These are phyloP conservation scores for Dissophora globulifera DNA, from an alignment of 192 early-diverging fungal genomes.

Conservation along the genomic window DNA sequence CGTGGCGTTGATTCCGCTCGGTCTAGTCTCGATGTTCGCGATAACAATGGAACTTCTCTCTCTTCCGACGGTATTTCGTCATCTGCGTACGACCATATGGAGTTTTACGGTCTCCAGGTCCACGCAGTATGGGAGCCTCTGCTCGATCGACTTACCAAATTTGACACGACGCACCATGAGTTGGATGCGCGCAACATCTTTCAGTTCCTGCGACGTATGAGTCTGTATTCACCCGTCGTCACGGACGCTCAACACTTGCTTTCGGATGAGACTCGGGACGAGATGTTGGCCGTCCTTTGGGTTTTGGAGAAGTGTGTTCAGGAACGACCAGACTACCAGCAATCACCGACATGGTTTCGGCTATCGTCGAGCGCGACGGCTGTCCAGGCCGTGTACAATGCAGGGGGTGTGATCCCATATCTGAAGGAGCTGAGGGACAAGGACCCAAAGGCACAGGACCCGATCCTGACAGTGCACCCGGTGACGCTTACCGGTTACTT, in stretches of 20 bases:
- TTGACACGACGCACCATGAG: conserved; percentile 40
- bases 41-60: not conserved
- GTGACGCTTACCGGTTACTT: conserved; percentile 48
- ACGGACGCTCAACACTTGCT: not conserved
- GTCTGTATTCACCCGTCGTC: conserved; percentile 3
- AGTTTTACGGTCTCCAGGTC: conserved; percentile 23
- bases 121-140: conserved; percentile 47
- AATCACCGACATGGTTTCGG: conserved; percentile 50
- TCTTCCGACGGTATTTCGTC: not conserved
- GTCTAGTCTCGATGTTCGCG: not conserved
- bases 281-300: conserved; percentile 41
- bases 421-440: conserved; percentile 19
- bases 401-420: conserved; percentile 34
- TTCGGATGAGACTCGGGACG: conserved; percentile 10
- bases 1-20: too few species aligned
- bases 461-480: conserved; percentile 25
- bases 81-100: conserved; percentile 37
- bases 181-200: conserved; percentile 32
- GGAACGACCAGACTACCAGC: conserved; percentile 32
- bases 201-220: conserved; percentile 41
- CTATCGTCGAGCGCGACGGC: conserved; percentile 42
- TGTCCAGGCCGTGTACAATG: conserved; percentile 17
- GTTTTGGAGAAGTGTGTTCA: conserved; percentile 33
- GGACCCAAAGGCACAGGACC: conserved; percentile 11
- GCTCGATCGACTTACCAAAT: conserved; percentile 39